Evolutionary conservation across 2,329 filamentous ascomycete species (phyloP), one percentile per base, ranked within the genome.

Genomic region (Sporothrix variecibatus): DNA sequence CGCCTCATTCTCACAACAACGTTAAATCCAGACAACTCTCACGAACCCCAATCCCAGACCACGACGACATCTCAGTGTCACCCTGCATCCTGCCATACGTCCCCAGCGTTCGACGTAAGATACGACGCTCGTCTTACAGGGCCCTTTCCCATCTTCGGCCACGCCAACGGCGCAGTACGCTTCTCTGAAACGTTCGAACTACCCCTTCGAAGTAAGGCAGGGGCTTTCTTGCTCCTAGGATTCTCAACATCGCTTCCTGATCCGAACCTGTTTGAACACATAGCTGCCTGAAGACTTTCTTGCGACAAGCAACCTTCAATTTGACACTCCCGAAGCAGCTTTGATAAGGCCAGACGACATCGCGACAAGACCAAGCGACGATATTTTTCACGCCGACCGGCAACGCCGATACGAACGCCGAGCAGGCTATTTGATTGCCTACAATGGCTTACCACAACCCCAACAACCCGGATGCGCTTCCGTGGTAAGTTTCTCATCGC

Each of bases 401-500:
- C 40, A 26, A 31, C 40, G n/a, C 8, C 11, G 7, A 69, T 17
- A 70, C 28, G 31, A 43, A 28, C 67, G 20, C 12, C 70, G 56
- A 64, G 9, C 26, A 15, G 28, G 26, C 26, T 7, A 26, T 9
- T 46, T 12, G 43, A 9, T 43, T 28, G 31, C 71, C 62, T 26
- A 34, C 64, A 6, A 98, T 98, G 95, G 95, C 95, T 73, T 98
- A 98, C 87, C 97, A 97, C 84, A 91, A 91, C 82, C 90, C 92
- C 73, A 96, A 94, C 86, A 97, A 99, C 83, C 95, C 95, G 46
- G 95, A 99, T 86, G 93, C 94, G 81, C 90, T 99, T 77, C 95
- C 95, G 81, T 94, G 94, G 93, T 96, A 87, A 85, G 92, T 46
- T 17, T 11, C 7, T 40, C n/a, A 3, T 28, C n/a, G 3, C n/a